Base-by-base conservation (phyloP, 179 eudicot genomes). In the Actinidia chinensis region DNA sequence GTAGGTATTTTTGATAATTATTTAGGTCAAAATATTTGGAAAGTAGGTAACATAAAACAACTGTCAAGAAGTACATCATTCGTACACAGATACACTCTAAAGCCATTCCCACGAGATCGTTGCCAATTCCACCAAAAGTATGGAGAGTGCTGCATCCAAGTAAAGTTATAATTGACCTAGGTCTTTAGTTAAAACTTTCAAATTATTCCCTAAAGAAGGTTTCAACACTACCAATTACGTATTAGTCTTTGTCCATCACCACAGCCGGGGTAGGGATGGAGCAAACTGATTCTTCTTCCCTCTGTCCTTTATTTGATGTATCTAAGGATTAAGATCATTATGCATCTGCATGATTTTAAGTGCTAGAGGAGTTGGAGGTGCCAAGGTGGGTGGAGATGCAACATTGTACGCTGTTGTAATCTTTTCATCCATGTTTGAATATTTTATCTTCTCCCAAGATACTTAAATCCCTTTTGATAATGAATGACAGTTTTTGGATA, bases 321-420 rank as follows among this genome's bases (percentile, higher is more conserved):
- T 60, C 36, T 22, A 60, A 60, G 66, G 66, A 60, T 1, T 61
- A 11, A 61, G 42, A 13, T 61, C 17, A 5, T 61, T 61, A 61
- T 3, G 10, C 2, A 0, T 58, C 7, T 58, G 10, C 15, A 61
- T 61, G 65, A 61, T 25, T 61, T 61, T 15, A 61, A 23, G 40
- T 14, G 42, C 40, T 25, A 61, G 44, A 64, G 17, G 68, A 15
- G 44, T 64, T 64, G n/a, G 68, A 40, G 20, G 33, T 64, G 68
- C 33, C n/a, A 33, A 64, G 42, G 68, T 61, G 66, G 42, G 66
- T 61, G 66, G 43, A 25, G 67, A 28, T 61, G 67, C 68, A 64
- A 64, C 44, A 33, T 6, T 64, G 40, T 12, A 14, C 46, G 28
- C 33, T 14, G 68, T 36, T 61, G 25, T 61, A 36, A 28, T 40